A percentile compares a stretch with the other conserved stretches of the same genome.
phyloP scores from a whole-genome alignment of 306 rosid species.

The Biancaea sappan region DNA sequence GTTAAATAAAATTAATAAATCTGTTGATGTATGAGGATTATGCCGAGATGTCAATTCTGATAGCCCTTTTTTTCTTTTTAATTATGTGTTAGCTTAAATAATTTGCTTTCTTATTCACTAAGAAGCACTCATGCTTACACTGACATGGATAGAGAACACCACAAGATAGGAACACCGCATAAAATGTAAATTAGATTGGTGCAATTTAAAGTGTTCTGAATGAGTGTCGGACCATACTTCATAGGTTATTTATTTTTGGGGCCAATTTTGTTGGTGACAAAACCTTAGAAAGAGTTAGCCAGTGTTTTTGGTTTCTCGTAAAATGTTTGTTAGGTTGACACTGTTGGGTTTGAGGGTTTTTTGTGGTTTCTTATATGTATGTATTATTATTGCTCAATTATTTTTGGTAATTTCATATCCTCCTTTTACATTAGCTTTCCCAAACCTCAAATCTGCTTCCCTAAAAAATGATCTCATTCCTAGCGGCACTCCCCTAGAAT shows the following conservation, averaged over 20 bases:
- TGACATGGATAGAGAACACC: not conserved
- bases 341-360: not conserved
- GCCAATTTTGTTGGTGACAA: not conserved
- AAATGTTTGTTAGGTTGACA: not conserved
- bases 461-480: not conserved
- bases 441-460: not conserved
- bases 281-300: not conserved
- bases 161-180: not conserved
- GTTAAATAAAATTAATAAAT: not conserved
- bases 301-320: no score
- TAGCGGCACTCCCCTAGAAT: not conserved
- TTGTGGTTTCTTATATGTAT: not conserved
- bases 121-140: not conserved
- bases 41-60: not conserved
- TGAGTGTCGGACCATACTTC: not conserved
- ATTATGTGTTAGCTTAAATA: not conserved
- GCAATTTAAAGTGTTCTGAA: not conserved
- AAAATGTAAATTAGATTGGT: not conserved
- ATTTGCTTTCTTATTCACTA: not conserved
- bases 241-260: not conserved
- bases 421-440: not conserved
- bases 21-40: not conserved
- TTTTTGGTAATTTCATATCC: not conserved
- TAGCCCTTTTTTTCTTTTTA: not conserved
- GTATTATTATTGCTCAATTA: not conserved